Percentiles rank a stretch among this genome's conserved stretches.
phyloP scores from a whole-genome alignment of 371 early-diverging fungal genomes.

The Sanchytrium tribonematis region DNA sequence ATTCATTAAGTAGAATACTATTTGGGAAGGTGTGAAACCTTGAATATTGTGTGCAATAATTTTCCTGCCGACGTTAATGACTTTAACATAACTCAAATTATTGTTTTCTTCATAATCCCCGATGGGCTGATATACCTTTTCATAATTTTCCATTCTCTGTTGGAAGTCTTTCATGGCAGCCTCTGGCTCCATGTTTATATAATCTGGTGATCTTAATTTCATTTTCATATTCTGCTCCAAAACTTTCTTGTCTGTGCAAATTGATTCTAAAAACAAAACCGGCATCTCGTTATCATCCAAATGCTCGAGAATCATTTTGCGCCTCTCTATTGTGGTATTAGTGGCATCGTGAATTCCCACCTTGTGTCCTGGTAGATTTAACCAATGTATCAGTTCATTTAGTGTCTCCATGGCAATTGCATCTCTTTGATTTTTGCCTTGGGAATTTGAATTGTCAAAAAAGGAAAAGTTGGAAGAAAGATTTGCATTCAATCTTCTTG shows the following conservation, averaged over 20 bases:
- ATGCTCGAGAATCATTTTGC: conserved; percentile 30
- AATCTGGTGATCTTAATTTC: conserved; percentile 77
- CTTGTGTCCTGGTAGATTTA: conserved; percentile 19
- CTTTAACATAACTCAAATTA: too few relatives aligned
- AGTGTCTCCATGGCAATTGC: conserved; percentile 50
- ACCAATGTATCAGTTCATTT: conserved; percentile 53
- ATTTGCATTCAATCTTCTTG: conserved; percentile 57
- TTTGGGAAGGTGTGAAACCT: conserved; percentile 45
- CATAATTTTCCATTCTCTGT: conserved; percentile 47
- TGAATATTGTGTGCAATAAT: conserved; percentile 47
- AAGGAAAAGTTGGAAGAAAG: conserved; percentile 47
- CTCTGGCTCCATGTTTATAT: conserved; percentile 51
- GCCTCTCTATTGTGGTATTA: conserved; percentile 51
- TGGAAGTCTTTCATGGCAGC: conserved; percentile 56
- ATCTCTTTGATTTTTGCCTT: conserved; percentile 33
- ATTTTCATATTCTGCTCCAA: conserved; percentile 51
- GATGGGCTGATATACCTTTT: conserved; percentile 50
- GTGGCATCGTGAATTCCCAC: conserved; percentile 77
- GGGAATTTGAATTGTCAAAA: conserved; percentile 57
- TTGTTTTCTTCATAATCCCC: too few relatives aligned
- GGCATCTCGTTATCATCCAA: too few relatives aligned
- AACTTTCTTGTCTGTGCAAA: conserved; percentile 57
- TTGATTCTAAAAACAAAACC: conserved; percentile 73
- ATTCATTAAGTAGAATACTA: conserved; percentile 62
- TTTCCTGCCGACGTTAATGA: conserved; percentile 8